phyloP scores from a whole-genome alignment of 345 rosid genomes.

The Combretum micranthum region DNA sequence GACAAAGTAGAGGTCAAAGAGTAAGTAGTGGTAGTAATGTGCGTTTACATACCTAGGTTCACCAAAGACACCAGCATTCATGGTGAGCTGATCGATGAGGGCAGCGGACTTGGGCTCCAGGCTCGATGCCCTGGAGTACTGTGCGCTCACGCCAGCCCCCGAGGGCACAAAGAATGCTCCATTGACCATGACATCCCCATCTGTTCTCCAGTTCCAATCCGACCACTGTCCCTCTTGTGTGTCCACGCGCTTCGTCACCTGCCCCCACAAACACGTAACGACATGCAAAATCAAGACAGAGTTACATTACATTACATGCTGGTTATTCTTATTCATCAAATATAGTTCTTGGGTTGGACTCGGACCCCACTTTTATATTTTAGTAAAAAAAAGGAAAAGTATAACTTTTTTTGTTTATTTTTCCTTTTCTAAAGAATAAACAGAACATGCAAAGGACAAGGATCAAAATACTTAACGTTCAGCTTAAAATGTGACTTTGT shows the following conservation, averaged over 20 bases:
- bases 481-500: too few relatives aligned
- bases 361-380: too few relatives aligned
- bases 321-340: too few relatives aligned
- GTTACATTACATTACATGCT: too few relatives aligned
- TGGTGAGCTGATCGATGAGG: slow-evolving; percentile 55
- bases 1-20: not conserved
- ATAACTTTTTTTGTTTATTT: too few relatives aligned
- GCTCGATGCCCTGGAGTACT: slow-evolving; percentile 68
- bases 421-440: too few relatives aligned
- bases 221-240: slow-evolving; percentile 58
- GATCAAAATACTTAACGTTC: too few relatives aligned
- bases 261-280: not conserved
- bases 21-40: not conserved
- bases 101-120: slow-evolving; percentile 66
- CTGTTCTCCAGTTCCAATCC: slow-evolving; percentile 95
- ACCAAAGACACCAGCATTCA: slow-evolving; percentile 73
- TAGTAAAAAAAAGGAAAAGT: too few relatives aligned
- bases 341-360: too few relatives aligned
- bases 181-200: slow-evolving; percentile 78
- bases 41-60: slow-evolving; percentile 59
- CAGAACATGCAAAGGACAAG: too few relatives aligned
- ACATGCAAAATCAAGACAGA: too few relatives aligned
- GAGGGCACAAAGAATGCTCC: slow-evolving; percentile 97
- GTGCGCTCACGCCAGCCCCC: slow-evolving; percentile 55
- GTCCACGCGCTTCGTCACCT: slow-evolving; percentile 97